phyloP scores from a whole-genome alignment of 1,284 basidiomycete genomes.

The Cutaneotrichosporon sp. region DNA sequence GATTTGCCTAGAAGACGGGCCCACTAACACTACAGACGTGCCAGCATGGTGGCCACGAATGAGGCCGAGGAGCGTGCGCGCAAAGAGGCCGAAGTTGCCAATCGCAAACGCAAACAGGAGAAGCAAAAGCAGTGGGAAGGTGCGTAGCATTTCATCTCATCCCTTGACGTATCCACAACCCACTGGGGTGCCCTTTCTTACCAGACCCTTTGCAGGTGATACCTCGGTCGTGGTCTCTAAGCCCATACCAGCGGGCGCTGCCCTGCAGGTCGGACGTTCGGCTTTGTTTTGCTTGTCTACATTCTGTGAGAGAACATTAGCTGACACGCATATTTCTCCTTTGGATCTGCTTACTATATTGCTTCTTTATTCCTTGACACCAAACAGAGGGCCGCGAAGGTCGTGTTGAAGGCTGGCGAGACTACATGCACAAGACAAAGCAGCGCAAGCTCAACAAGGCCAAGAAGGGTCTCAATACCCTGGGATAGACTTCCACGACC shows the following conservation, averaged over 20 bases:
- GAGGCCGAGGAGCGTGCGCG: constrained; percentile 54
- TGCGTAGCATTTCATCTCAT: constrained; percentile 23
- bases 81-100: constrained; percentile 49
- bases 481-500: constrained; percentile 31
- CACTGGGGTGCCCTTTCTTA: constrained; percentile 5
- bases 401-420: constrained; percentile 43
- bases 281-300: no score
- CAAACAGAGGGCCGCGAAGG: constrained; percentile 40
- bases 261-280: no score
- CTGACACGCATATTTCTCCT: constrained; percentile 25
- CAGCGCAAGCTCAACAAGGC: constrained; percentile 39
- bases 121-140: constrained; percentile 54
- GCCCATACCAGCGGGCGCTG: background rate
- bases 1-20: no score
- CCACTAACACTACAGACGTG: constrained; percentile 5
- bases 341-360: constrained; percentile 9
- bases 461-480: constrained; percentile 41
- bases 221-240: background rate
- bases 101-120: constrained; percentile 50
- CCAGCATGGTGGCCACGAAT: constrained; percentile 52
- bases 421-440: constrained; percentile 32
- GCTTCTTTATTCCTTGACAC: constrained; percentile 4
- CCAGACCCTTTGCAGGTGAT: constrained; percentile 8
- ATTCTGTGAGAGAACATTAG: constrained; percentile 13
- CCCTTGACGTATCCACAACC: background rate